Base-by-base conservation (phyloP, 345 rosid species). In the Melastoma malabathricum region DNA sequence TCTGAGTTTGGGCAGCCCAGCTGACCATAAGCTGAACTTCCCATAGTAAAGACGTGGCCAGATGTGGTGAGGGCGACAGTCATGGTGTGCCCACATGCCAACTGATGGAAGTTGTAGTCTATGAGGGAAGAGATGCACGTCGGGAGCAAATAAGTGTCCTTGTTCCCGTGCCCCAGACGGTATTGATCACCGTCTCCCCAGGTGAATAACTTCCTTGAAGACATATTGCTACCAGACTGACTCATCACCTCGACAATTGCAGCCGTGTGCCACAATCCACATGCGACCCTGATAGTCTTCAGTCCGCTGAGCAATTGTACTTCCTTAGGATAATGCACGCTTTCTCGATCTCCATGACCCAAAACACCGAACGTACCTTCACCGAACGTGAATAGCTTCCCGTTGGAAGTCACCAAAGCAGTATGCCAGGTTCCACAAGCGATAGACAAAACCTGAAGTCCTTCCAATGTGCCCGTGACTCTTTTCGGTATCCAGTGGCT, bases 381-480 rank as follows among this genome's bases (percentile, higher is more conserved):
- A 1, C 98, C 98, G 56, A 92, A 92, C 18, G 96, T 87, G 56
- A 82, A 92, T 48, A 92, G 55, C 62, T 81, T 87, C 9, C 97
- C 97, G n/a, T 68, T 71, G n/a, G 88, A 72, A 65, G 98, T 81
- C 6, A 83, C 78, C 49, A 92, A 51, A 13, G 98, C 98, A 2
- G 97, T 80, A 65, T 90, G 98, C 98, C 98, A 86, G 4, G 89
- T 57, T 44, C 98, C 98, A 67, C 96, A 90, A 0, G 96, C 85
- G 1, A 82, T 62, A 20, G 98, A 84, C 46, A 87, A 57, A 51
- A 90, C 89, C 56, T 90, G 98, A 68, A 84, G 79, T 55, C 96
- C 96, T 75, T 90, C 98, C 41, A 84, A 48, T 55, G 79, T 69
- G 70, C 92, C 85, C 2, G 86, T 75, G 56, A 90, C 85, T 71